These are phyloP conservation scores for Bisporella sp. DNA, from an alignment of 2,329 filamentous ascomycete species.

Conservation along the genomic window DNA sequence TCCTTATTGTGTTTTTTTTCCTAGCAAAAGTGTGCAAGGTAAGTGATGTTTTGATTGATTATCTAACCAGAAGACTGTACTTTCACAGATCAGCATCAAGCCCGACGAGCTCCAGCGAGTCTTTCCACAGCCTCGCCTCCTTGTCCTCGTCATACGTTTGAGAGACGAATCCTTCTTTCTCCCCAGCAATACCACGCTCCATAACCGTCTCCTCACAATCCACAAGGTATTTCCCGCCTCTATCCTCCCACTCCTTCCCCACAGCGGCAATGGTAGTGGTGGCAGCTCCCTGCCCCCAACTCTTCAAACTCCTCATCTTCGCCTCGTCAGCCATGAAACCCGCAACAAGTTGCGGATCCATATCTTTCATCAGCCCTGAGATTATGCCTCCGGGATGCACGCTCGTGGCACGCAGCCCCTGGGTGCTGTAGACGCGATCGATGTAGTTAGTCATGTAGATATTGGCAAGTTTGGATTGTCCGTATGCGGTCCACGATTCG, in stretches of 20 bases:
- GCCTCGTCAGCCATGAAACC: conserved; percentile 27
- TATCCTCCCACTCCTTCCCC: conserved; percentile 26
- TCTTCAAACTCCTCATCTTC: conserved; percentile 19
- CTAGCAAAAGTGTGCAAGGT: too few species aligned
- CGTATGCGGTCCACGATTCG: conserved; percentile 32
- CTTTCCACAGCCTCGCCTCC: conserved; percentile 34
- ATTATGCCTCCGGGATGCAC: conserved; percentile 35
- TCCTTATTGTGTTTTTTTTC: too few species aligned
- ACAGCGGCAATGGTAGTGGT: conserved; percentile 34
- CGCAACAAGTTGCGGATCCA: conserved; percentile 36
- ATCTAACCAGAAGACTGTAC: too few species aligned
- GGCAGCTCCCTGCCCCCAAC: conserved; percentile 29
- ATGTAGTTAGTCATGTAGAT: conserved; percentile 40
- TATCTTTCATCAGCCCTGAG: conserved; percentile 25
- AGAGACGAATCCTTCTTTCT: conserved; percentile 16
- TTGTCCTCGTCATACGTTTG: conserved; percentile 31
- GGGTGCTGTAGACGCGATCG: conserved; percentile 34
- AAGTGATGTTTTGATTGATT: too few species aligned
- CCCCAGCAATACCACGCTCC: conserved; percentile 16
- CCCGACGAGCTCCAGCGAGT: conserved; percentile 28
- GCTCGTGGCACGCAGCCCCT: conserved; percentile 33
- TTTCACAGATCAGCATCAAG: conserved; percentile 10
- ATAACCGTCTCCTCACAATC: conserved; percentile 28
- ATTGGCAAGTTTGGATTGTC: conserved; percentile 38
- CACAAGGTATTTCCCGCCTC: conserved; percentile 39